Percentiles rank a stretch among this genome's conserved stretches.
These are phyloP conservation scores for Hypoxylon subgilvum DNA, from an alignment of 495 filamentous ascomycete species.

Conservation along the genomic window DNA sequence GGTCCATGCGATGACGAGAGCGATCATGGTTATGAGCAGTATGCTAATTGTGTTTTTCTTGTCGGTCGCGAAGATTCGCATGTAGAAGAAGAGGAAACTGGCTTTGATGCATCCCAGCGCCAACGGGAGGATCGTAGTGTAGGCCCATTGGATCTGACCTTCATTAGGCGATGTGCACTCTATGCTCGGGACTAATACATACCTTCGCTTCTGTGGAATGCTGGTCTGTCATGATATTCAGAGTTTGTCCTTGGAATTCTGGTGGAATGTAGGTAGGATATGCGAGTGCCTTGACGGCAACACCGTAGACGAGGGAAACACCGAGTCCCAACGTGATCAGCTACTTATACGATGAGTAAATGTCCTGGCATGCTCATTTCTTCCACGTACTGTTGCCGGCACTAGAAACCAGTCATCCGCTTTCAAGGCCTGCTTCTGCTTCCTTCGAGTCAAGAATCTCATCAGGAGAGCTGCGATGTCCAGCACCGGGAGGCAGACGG, in stretches of 20 bases:
- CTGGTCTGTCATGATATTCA: not conserved
- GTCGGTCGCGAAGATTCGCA: conserved; percentile 17
- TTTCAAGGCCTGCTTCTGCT: conserved; percentile 30
- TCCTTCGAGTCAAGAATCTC: conserved; percentile 27
- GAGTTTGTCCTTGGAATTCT: not conserved
- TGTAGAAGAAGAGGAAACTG: conserved; percentile 34
- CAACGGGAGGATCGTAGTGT: not conserved
- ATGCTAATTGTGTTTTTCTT: not conserved
- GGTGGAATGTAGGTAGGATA: conserved; percentile 3
- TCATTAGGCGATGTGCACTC: no score
- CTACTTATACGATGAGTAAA: conserved; percentile 1
- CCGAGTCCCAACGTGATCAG: conserved; percentile 12
- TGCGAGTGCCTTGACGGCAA: conserved; percentile 9
- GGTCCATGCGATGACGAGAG: conserved; percentile 6
- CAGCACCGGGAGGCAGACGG: conserved; percentile 5
- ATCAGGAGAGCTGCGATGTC: conserved; percentile 17
- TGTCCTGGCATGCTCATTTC: not conserved
- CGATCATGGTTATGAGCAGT: not conserved
- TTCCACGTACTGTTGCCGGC: conserved; percentile 30
- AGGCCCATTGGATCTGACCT: not conserved
- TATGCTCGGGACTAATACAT: not conserved
- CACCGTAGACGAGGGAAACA: conserved; percentile 12
- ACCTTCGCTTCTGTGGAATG: not conserved
- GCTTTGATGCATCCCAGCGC: conserved; percentile 14
- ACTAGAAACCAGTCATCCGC: conserved; percentile 44